These are phyloP conservation scores for Backusella tarrabulga DNA, from an alignment of 192 early-diverging fungal species.

Conservation along the genomic window DNA sequence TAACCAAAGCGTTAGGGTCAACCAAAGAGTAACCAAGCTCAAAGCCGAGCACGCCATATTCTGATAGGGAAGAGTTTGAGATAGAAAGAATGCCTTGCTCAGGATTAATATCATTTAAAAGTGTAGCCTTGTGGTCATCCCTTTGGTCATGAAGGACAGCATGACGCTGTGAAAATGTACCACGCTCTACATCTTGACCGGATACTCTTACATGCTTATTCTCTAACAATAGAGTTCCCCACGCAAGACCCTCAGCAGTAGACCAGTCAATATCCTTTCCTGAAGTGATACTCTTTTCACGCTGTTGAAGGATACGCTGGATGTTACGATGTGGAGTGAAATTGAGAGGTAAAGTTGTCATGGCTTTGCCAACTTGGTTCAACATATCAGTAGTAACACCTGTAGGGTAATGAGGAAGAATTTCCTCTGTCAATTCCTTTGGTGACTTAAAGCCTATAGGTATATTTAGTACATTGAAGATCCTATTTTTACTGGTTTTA, in stretches of 20 bases:
- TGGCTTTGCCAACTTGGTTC: slow-evolving; percentile 77
- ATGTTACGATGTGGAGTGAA: slow-evolving; percentile 88
- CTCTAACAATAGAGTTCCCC: slow-evolving; percentile 86
- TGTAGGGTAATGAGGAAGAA: slow-evolving; percentile 68
- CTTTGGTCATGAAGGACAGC: slow-evolving; percentile 94
- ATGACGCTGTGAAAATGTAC: slow-evolving; percentile 99
- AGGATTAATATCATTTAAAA: slow-evolving; percentile 81
- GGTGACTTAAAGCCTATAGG: slow-evolving; percentile 62
- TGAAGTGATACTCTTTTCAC: slow-evolving; percentile 77
- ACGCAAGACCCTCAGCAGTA: slow-evolving; percentile 91
- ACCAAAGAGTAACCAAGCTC: slow-evolving; percentile 96
- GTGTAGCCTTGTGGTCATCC: slow-evolving; percentile 75
- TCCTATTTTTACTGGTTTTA: neutral
- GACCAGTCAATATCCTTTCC: slow-evolving; percentile 92
- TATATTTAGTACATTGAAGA: neutral
- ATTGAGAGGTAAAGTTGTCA: slow-evolving; percentile 74
- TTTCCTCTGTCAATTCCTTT: slow-evolving; percentile 66
- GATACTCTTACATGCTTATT: slow-evolving; percentile 89
- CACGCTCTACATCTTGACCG: slow-evolving; percentile 98
- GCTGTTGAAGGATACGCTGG: slow-evolving; percentile 75
- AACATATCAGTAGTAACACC: slow-evolving; percentile 73
- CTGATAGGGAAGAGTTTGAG: slow-evolving; percentile 93
- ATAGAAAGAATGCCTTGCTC: slow-evolving; percentile 87
- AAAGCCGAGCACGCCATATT: slow-evolving; percentile 93
- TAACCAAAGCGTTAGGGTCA: slow-evolving; percentile 88